Percentiles rank a stretch among this genome's conserved stretches.
These are phyloP conservation scores for Isatis lusitanica DNA, from an alignment of 441 rosid species.

Conservation along the genomic window DNA sequence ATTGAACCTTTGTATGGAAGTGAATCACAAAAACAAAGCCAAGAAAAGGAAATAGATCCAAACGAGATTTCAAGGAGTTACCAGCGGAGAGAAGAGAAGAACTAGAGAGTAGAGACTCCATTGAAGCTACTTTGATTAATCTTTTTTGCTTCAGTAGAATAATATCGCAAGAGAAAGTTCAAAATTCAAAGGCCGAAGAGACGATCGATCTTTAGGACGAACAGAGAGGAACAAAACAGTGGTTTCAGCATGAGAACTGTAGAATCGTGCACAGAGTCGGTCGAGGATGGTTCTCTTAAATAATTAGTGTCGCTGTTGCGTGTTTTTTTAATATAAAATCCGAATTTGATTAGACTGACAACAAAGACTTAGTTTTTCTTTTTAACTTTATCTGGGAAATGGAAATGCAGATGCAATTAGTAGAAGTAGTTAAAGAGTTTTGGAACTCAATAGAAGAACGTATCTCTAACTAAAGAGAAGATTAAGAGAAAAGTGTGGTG, in stretches of 20 bases:
- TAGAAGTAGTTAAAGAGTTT: neutral
- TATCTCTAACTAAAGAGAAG: neutral
- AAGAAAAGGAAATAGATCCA: neutral
- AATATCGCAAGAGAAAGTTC: neutral
- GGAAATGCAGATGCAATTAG: neutral
- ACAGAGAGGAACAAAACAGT: neutral
- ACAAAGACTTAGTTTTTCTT: neutral
- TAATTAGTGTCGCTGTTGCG: neutral
- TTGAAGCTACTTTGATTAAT: constrained; percentile 19
- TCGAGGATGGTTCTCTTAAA: neutral
- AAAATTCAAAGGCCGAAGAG: neutral
- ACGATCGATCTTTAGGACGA: constrained; percentile 8
- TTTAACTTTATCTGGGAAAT: neutral
- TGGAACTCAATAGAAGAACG: too few species aligned
- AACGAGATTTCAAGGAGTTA: constrained; percentile 14
- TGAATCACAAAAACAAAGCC: constrained; percentile 2
- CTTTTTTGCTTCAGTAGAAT: neutral
- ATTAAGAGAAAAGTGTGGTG: constrained; percentile 25
- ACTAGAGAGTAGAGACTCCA: constrained; percentile 60
- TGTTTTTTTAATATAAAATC: neutral
- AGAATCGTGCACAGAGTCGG: neutral
- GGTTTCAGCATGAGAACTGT: neutral
- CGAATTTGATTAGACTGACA: neutral
- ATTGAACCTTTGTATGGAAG: neutral
- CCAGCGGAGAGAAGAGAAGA: constrained; percentile 47